Conservation (phyloP, 1,284 basidiomycete genomes). For the Leccinum huronense region DNA sequence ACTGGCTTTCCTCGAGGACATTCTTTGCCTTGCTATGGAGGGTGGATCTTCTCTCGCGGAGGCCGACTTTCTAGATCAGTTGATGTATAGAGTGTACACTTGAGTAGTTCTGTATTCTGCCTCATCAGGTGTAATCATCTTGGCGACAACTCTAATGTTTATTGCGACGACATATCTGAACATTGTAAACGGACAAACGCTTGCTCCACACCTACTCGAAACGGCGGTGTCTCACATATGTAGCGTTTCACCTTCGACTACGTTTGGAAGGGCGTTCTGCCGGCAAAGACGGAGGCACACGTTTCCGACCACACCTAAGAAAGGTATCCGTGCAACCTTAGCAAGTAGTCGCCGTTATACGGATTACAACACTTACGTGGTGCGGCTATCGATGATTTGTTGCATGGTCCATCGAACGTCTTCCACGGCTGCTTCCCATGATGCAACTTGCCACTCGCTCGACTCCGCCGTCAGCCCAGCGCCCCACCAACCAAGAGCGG, state of each 20-base stretch:
- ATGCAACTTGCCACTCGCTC: background rate
- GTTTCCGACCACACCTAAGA: too few relatives aligned
- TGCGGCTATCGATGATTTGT: background rate
- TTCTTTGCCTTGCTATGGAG: background rate
- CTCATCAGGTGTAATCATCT: background rate
- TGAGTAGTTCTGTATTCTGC: background rate
- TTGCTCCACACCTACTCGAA: too few relatives aligned
- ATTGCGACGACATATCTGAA: too few relatives aligned
- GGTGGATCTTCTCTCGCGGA: background rate
- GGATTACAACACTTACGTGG: background rate
- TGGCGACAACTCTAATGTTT: background rate
- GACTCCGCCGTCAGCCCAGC: background rate
- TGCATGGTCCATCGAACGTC: background rate
- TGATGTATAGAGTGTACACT: background rate
- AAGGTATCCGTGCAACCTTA: too few relatives aligned
- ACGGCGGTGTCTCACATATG: too few relatives aligned
- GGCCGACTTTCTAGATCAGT: background rate
- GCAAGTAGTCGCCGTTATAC: background rate
- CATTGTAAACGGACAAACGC: too few relatives aligned
- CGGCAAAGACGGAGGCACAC: too few relatives aligned
- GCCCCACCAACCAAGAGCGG: background rate
- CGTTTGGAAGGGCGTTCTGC: too few relatives aligned
- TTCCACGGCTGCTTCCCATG: background rate
- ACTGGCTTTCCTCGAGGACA: background rate
- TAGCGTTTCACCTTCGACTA: too few relatives aligned